Base-by-base conservation (phyloP, 139 green algal genomes). In the Chlorella ohadii region DNA sequence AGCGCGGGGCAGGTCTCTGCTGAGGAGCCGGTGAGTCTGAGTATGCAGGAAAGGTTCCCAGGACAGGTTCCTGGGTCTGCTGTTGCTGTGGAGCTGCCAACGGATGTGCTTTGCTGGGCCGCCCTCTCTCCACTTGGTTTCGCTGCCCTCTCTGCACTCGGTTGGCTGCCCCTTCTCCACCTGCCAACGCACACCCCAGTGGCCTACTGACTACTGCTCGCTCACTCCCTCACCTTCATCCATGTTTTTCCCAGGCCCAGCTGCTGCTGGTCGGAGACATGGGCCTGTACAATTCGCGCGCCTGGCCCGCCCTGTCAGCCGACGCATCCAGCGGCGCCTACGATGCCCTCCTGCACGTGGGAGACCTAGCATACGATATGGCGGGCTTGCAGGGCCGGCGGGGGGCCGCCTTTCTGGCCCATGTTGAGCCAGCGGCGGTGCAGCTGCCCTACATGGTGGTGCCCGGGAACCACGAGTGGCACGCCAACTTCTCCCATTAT, bases 361-460 rank as follows among this genome's bases (percentile, higher is more conserved):
- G 84, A 9, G 84, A 88, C 84, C 25, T 88, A 0, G 84, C 65
- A 6, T 88, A 88, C 71, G 84, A 88, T 36, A 51, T 88, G 16
- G 28, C 33, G 76, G 76, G 51, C 51, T 59, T 59, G 51, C 51
- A 55, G 44, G 84, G 84, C 34, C 67, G 77, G 0, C 72, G 74
- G 3, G 76, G 23, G 4, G n/a, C 64, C 31, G 47, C 51, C 13
- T 88, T 88, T 38, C 36, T 88, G 44, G 13, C 23, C 12, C 28
- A 34, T 23, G 36, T 75, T 6, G 47, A 88, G 47, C 84, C 84
- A 15, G 38, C 79, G 25, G 28, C 84, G 0, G 56, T 65, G 2
- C n/a, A 4, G 51, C 27, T 88, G 44, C 84, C 84, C 36, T 85
- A 75, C 77, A 63, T 88, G 51, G 84, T 79, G 44, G 41, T 39